Conservation (phyloP, 305 asterid species). For the Fraxinus xanthoxyloides region DNA sequence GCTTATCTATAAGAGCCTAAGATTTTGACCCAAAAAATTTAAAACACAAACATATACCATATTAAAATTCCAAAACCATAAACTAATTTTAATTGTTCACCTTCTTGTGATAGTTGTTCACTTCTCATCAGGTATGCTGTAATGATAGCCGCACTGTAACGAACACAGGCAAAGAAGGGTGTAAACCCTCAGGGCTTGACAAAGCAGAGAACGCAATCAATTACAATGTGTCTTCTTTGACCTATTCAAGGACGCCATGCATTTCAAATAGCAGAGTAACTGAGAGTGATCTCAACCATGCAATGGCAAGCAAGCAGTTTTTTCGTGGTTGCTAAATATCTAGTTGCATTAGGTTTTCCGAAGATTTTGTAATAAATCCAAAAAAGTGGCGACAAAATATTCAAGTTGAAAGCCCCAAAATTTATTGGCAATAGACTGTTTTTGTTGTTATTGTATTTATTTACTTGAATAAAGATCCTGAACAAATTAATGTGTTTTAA, state of each 20-base stretch:
- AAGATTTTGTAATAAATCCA: neutral
- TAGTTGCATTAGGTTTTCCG: neutral
- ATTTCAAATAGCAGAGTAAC: neutral
- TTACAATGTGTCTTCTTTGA: constrained; percentile 36
- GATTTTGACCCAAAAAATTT: constrained; percentile 13
- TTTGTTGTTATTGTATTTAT: neutral
- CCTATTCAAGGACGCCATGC: constrained; percentile 9
- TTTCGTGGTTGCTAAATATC: neutral
- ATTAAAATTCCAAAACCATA: constrained; percentile 19
- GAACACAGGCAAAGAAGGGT: constrained; percentile 61
- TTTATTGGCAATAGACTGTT: neutral
- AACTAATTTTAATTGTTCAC: constrained; percentile 40
- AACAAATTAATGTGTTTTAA: neutral
- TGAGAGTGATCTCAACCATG: neutral
- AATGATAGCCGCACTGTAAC: constrained; percentile 91
- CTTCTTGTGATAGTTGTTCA: constrained; percentile 82
- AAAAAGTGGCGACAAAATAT: neutral
- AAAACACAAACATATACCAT: constrained; percentile 19
- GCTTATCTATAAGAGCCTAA: constrained; percentile 16
- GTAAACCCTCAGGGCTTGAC: constrained; percentile 53
- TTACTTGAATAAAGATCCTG: neutral
- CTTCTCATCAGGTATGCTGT: constrained; percentile 95
- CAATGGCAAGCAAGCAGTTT: neutral
- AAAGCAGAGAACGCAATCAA: constrained; percentile 39
- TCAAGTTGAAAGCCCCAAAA: neutral